Conservation (phyloP, 805 yeast genomes). For the Cephaloascus albidus region DNA sequence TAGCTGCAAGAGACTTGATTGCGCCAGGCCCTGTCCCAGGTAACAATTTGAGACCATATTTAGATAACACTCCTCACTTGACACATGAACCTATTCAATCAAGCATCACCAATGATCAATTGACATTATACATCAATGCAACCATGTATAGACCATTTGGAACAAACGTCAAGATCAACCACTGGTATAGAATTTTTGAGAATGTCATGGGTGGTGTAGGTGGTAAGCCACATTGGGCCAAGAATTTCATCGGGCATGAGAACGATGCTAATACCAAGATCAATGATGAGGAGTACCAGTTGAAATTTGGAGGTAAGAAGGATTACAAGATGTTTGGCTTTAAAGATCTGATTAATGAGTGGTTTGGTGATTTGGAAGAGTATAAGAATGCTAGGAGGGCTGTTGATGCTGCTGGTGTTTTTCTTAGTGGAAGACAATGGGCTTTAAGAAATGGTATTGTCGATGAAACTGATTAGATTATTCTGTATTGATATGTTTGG, state of each 20-base stretch:
- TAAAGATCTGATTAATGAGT: conserved; percentile 52
- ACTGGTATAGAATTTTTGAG: conserved; percentile 84
- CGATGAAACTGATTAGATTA: conserved; percentile 11
- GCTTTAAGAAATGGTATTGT: conserved; percentile 69
- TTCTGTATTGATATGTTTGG: too few relatives aligned
- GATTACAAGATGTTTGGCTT: conserved; percentile 75
- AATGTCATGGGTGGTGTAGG: conserved; percentile 64
- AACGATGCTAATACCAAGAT: conserved; percentile 21
- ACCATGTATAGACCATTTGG: conserved; percentile 95
- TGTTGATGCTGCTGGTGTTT: conserved; percentile 76
- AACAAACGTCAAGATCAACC: conserved; percentile 58
- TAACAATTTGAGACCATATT: conserved; percentile 67
- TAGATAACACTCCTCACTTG: conserved; percentile 72
- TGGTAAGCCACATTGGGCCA: conserved; percentile 99
- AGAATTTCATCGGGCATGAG: conserved; percentile 67
- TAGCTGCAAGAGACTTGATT: conserved; percentile 36
- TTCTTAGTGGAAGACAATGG: conserved; percentile 75
- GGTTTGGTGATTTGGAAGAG: conserved; percentile 67
- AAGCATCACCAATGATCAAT: conserved; percentile 57
- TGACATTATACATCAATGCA: conserved; percentile 83
- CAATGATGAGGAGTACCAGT: conserved; percentile 28
- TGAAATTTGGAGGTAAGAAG: conserved; percentile 33
- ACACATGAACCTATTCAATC: conserved; percentile 42
- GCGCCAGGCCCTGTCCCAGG: conserved; percentile 81
- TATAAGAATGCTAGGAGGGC: conserved; percentile 58